These are phyloP conservation scores for Trichophyton mentagrophytes DNA, from an alignment of 2,329 filamentous ascomycete species.

Conservation along the genomic window DNA sequence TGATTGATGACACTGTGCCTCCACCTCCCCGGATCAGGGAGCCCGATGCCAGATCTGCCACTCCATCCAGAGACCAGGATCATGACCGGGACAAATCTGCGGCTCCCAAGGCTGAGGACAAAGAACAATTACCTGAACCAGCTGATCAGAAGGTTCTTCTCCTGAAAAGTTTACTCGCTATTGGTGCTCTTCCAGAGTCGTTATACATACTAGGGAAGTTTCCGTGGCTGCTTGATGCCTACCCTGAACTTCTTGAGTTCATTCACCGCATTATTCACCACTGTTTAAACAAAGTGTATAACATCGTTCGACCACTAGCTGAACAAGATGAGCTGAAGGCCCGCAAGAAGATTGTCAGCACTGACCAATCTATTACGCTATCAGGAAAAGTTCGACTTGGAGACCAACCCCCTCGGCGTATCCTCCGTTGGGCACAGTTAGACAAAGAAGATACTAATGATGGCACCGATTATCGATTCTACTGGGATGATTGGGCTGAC, in stretches of 20 bases:
- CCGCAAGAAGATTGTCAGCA: slow-evolving; percentile 38
- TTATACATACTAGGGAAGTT: slow-evolving; percentile 86
- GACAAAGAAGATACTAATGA: slow-evolving; percentile 66
- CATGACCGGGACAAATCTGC: slow-evolving; percentile 35
- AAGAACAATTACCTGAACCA: slow-evolving; percentile 53
- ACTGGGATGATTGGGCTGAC: slow-evolving; percentile 95
- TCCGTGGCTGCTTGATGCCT: slow-evolving; percentile 79
- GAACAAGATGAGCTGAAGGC: slow-evolving; percentile 34
- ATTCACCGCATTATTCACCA: slow-evolving; percentile 78
- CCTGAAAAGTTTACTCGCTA: slow-evolving; percentile 71
- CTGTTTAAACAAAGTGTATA: slow-evolving; percentile 64
- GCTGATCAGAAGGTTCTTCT: slow-evolving; percentile 79
- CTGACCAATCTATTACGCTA: slow-evolving; percentile 53
- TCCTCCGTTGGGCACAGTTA: slow-evolving; percentile 70
- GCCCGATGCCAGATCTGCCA: slow-evolving; percentile 37
- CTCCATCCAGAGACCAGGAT: slow-evolving; percentile 45
- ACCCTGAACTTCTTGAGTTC: slow-evolving; percentile 65
- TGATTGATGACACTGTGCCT: slow-evolving; percentile 65
- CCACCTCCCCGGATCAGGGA: slow-evolving; percentile 42
- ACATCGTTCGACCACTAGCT: slow-evolving; percentile 37
- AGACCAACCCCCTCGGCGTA: slow-evolving; percentile 50
- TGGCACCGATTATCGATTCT: slow-evolving; percentile 70
- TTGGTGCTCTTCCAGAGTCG: slow-evolving; percentile 84
- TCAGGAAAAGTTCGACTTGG: slow-evolving; percentile 56
- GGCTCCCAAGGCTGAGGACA: slow-evolving; percentile 29